phyloP scores from a whole-genome alignment of 163 green algal genomes.

The Chloromonas sp. region DNA sequence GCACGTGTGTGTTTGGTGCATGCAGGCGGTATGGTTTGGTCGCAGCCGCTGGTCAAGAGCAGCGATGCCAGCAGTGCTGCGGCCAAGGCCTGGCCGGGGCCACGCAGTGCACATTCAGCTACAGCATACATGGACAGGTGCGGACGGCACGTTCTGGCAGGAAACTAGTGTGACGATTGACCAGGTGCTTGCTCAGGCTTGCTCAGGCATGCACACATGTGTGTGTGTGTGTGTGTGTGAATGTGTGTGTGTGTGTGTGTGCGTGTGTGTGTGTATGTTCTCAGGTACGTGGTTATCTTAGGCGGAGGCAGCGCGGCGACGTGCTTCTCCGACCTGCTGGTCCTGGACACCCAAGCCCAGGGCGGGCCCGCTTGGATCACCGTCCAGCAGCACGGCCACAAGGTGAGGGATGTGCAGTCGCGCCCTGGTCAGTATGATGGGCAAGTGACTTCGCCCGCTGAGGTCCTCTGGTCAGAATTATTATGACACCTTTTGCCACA shows the following conservation, averaged over 20 bases:
- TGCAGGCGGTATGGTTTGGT: not conserved
- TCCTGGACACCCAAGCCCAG: conserved; percentile 66
- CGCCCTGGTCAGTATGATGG: no score
- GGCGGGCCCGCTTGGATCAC: not conserved
- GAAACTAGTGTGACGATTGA: no score
- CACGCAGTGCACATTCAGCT: conserved; percentile 69
- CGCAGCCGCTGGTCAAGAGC: not conserved
- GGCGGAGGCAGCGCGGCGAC: conserved; percentile 66
- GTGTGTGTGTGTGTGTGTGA: no score
- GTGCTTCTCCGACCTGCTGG: conserved; percentile 79
- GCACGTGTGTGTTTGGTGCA: not conserved
- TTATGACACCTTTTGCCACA: no score
- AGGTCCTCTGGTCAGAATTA: no score
- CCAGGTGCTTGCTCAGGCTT: no score
- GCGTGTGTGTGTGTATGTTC: no score
- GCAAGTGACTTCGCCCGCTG: no score
- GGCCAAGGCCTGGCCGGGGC: not conserved
- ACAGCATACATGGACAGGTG: conserved; percentile 41
- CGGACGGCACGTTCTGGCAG: no score
- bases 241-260: no score
- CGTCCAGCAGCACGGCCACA: not conserved
- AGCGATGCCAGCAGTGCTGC: not conserved
- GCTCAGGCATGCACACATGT: no score
- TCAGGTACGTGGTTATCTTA: conserved; percentile 67
- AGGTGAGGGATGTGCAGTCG: not conserved